Evolutionary conservation across 2,329 filamentous ascomycete genomes (phyloP), one percentile per base, ranked within the genome.

Genomic region (Epichloe gansuensis): DNA sequence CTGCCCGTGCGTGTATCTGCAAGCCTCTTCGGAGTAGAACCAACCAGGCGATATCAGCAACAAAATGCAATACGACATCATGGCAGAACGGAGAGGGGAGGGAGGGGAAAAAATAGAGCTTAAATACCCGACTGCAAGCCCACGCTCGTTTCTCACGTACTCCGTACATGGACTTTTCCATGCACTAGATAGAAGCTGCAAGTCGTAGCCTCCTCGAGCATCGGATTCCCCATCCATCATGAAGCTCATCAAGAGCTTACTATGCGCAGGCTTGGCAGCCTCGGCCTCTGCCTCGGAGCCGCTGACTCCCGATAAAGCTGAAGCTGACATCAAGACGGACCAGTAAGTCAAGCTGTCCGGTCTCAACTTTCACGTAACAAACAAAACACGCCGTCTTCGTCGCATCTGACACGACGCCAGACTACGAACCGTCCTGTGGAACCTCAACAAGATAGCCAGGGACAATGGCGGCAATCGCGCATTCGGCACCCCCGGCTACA

Each of bases 401-500:
- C 37, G 15, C 4, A 5, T 38, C 37, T 38, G 6, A 13, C 12
- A 38, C 4, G 4, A 38, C 8, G 17, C n/a, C 46, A 47, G 78
- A 23, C 67, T 83, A 21, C 70, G 75, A 62, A 68, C 71, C 52
- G 77, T 77, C 46, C 72, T 83, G n/a, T 68, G 71, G 59, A 70
- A 74, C 53, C 68, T 83, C 5, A 70, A 82, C 60, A 65, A 71
- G 44, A 82, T 82, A 51, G 79, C 72, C 12, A 65, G 65, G 34
- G 68, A 72, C 50, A 76, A 83, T 58, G 77, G 76, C 41, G 79
- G 78, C 15, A 82, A 81, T 63, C 72, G 80, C 49, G 80, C 80
- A 5, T 82, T 80, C 54, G 80, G 80, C 13, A 67, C 76, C 9
- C 76, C 78, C 1, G 80, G 80, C 13, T 83, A 75, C 69, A 72